phyloP scores from a whole-genome alignment of 306 rosid species.

The Trichosanthes cucumerina region DNA sequence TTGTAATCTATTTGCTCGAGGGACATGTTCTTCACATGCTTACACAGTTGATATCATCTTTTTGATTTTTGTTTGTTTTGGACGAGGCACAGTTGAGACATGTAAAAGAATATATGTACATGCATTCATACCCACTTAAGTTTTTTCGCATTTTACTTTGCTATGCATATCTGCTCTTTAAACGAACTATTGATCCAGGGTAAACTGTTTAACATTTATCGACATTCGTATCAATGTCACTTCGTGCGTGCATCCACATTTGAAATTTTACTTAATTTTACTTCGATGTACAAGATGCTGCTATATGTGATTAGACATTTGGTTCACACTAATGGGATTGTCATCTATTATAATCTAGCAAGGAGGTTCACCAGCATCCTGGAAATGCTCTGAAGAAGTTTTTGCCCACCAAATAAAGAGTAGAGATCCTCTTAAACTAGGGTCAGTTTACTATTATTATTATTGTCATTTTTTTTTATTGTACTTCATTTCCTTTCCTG shows the following conservation, averaged over 20 bases:
- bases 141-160: neutral
- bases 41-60: neutral
- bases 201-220: neutral
- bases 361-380: conserved; percentile 77
- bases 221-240: neutral
- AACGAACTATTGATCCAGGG: neutral
- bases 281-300: neutral
- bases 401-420: conserved; percentile 64
- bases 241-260: neutral
- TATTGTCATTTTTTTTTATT: neutral
- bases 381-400: conserved; percentile 96
- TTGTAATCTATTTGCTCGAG: neutral
- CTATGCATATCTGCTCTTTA: neutral
- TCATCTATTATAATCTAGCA: conserved; percentile 28
- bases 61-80: neutral
- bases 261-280: neutral
- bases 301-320: neutral
- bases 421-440: conserved; percentile 87
- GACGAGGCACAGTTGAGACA: neutral
- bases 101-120: neutral
- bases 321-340: neutral
- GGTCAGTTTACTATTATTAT: conserved; percentile 32
- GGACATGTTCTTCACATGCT: neutral
- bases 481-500: neutral
- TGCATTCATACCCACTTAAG: neutral